Evolutionary conservation across 1,284 basidiomycete species (phyloP).

Genomic region (Trichosporon faecale): DNA sequence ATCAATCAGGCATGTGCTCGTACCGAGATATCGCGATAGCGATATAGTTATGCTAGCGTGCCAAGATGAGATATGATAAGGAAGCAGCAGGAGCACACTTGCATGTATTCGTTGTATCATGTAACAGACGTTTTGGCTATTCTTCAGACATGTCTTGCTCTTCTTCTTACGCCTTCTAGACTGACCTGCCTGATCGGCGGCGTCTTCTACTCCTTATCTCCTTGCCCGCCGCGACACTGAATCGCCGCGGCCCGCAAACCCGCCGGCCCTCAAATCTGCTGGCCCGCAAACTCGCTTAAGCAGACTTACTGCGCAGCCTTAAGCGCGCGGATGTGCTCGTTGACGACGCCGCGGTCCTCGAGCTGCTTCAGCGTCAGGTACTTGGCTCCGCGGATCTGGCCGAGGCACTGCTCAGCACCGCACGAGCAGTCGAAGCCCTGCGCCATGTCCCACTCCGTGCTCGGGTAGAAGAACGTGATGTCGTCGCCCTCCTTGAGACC

Average conservation of each 20-base stretch:
- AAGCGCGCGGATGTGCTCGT: slow-evolving; percentile 47
- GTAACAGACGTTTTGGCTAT: neutral
- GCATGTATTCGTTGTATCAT: neutral
- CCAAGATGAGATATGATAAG: neutral
- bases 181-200: neutral
- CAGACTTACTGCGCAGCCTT: slow-evolving; percentile 37
- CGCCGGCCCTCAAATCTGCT: too few species aligned
- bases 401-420: slow-evolving; percentile 53
- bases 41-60: neutral
- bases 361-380: slow-evolving; percentile 45
- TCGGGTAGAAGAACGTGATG: slow-evolving; percentile 63
- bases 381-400: slow-evolving; percentile 52
- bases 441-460: slow-evolving; percentile 69
- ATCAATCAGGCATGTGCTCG: neutral
- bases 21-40: neutral
- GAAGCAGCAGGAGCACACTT: neutral
- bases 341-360: slow-evolving; percentile 45
- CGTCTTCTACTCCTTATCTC: neutral
- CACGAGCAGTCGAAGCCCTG: slow-evolving; percentile 63
- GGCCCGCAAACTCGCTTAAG: too few species aligned
- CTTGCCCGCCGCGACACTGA: too few species aligned
- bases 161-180: neutral
- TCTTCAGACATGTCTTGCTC: neutral
- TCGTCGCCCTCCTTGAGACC: slow-evolving; percentile 54
- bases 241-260: neutral